phyloP scores from a whole-genome alignment of 169 alveolate genomes.

The Eimeria praecox region DNA sequence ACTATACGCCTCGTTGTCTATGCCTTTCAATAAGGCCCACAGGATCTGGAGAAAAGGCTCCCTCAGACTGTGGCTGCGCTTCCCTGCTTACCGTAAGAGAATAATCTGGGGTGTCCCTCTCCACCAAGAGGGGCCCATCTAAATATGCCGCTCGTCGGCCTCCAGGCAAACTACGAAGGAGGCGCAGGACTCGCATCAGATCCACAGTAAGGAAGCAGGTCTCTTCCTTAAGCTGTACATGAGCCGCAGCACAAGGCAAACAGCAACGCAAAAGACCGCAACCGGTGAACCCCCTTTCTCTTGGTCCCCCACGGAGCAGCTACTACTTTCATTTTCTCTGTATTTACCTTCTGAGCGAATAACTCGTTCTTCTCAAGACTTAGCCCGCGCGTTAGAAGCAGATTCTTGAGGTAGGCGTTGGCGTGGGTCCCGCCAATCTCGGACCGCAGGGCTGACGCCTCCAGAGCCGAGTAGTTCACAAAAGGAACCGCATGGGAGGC shows the following conservation, averaged over 20 bases:
- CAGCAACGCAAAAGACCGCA: background rate
- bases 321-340: background rate
- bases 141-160: conserved; percentile 34
- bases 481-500: conserved; percentile 90
- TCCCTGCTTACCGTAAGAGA: conserved; percentile 22
- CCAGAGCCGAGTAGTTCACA: conserved; percentile 88
- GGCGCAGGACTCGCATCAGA: conserved; percentile 20
- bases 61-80: background rate
- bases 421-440: conserved; percentile 88
- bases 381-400: conserved; percentile 87
- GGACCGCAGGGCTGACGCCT: conserved; percentile 90
- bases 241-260: conserved; percentile 10
- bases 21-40: background rate
- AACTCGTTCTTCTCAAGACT: conserved; percentile 91
- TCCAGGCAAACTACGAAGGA: conserved; percentile 32
- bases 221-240: conserved; percentile 55
- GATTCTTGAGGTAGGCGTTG: conserved; percentile 89
- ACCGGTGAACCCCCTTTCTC: background rate
- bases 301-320: background rate
- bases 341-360: conserved; percentile 88
- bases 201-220: conserved; percentile 51
- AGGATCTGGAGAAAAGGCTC: background rate
- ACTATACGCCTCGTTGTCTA: background rate
- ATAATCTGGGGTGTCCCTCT: conserved; percentile 59
- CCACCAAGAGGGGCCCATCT: conserved; percentile 53